Base-by-base conservation (phyloP, 83 land plant species). In the Picea abies region DNA sequence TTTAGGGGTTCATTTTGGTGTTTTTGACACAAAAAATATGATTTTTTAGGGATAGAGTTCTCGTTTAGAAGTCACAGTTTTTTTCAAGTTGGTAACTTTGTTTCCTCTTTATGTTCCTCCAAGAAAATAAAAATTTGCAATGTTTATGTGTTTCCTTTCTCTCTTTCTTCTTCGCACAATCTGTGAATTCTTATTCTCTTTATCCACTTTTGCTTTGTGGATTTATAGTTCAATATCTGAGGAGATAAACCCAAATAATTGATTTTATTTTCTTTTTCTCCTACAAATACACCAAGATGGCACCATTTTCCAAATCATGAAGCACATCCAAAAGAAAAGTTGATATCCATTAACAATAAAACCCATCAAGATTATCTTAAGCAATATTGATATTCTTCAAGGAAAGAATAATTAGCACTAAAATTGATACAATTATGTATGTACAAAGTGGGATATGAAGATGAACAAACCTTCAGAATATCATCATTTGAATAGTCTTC, bases 401-500 rank as follows among this genome's bases (percentile, higher is more conserved):
- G 66, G 22, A n/a, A 17, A 19, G 2, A 64, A 64, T 17, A 37
- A 37, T 37, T 37, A 37, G 39, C 39, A 37, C 39, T 37, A 37
- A 37, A 37, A 37, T 37, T 37, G 39, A 37, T 37, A 37, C 0
- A 37, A 37, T 37, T 37, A 37, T 37, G 0, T 37, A 37, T 37
- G 39, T 3, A 37, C 39, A 37, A 22, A 20, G 29, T 15, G 26
- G 16, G 5, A 29, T 72, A n/a, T 20, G 17, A 22, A 72, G 32
- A n/a, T 3, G 37, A 72, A 22, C 41, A 5, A 37, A 92, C 96
- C 93, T 94, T 88, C 96, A 95, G 89, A 80, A 94, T 88, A 78
- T 94, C 85, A 71, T 89, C 90, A 84, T 94, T 95, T 10, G 88
- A 78, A 69, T 92, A 85, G 60, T 90, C 88, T 84, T 87, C 91